Conservation (phyloP, 352 stramenopile species). For the Pythium phragmiticola region DNA sequence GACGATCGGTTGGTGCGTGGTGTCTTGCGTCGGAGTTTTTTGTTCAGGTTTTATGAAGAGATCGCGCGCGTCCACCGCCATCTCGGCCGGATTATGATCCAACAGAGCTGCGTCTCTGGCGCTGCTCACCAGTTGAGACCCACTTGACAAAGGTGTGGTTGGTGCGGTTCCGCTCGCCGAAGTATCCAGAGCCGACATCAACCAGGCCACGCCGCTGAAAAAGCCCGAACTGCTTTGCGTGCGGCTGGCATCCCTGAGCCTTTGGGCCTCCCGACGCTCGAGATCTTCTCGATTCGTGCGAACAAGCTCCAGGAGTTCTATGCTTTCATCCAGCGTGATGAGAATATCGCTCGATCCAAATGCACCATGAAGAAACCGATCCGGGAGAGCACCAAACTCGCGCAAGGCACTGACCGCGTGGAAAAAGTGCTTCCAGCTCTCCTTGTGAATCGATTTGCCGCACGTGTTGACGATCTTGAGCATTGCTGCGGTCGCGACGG, state of each 20-base stretch:
- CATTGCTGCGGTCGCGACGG: conserved; percentile 63
- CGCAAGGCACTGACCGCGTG: conserved; percentile 53
- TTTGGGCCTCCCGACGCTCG: conserved; percentile 44
- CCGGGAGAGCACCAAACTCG: conserved; percentile 62
- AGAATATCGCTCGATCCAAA: conserved; percentile 13
- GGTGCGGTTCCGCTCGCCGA: conserved; percentile 16
- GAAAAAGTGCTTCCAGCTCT: conserved; percentile 69
- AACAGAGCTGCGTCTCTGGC: background rate
- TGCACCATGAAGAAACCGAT: conserved; percentile 38
- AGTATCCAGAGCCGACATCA: conserved; percentile 66
- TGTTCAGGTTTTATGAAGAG: conserved; percentile 5
- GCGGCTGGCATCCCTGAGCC: conserved; percentile 31
- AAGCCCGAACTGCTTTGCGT: conserved; percentile 38
- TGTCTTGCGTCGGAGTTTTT: background rate
- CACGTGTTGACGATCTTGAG: conserved; percentile 69
- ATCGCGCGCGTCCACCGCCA: conserved; percentile 14
- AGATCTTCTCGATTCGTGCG: conserved; percentile 58
- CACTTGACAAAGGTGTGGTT: conserved; percentile 1
- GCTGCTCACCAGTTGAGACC: background rate
- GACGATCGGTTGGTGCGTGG: conserved; percentile 7
- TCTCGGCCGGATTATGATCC: conserved; percentile 7
- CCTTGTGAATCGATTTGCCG: conserved; percentile 44
- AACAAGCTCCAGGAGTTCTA: conserved; percentile 58
- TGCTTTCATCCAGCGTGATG: conserved; percentile 46
- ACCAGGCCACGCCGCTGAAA: conserved; percentile 73